phyloP scores from a whole-genome alignment of 2,329 filamentous ascomycete species.

The Beauveria asiatica region DNA sequence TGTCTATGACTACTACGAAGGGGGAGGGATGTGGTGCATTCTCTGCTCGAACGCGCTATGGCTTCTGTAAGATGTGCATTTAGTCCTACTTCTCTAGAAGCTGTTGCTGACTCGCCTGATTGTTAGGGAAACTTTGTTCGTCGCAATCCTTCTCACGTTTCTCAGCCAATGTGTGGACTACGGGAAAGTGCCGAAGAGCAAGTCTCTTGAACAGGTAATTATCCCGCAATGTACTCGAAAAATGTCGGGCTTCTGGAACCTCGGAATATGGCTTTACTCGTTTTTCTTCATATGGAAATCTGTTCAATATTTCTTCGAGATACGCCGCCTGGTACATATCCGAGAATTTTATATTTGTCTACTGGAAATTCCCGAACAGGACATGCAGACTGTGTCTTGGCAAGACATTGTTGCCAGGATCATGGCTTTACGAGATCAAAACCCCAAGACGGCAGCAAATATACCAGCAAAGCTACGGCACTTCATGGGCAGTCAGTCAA shows the following conservation, averaged over 20 bases:
- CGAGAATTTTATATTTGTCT: constrained; percentile 80
- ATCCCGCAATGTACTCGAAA: constrained; percentile 66
- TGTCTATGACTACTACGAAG: constrained; percentile 80
- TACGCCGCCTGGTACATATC: constrained; percentile 65
- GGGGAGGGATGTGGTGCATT: constrained; percentile 80
- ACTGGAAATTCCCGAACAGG: constrained; percentile 69
- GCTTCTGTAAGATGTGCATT: constrained; percentile 49
- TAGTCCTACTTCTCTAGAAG: neutral
- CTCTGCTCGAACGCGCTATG: constrained; percentile 62
- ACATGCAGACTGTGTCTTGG: constrained; percentile 94
- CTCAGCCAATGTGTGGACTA: constrained; percentile 83
- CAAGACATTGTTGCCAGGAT: constrained; percentile 80
- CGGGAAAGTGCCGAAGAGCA: constrained; percentile 58
- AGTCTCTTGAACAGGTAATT: constrained; percentile 42
- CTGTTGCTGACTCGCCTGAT: neutral
- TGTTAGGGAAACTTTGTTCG: constrained; percentile 66
- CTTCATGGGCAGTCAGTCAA: constrained; percentile 75
- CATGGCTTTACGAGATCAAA: constrained; percentile 76
- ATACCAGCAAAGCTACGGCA: constrained; percentile 42
- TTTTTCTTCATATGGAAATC: constrained; percentile 80
- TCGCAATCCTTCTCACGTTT: constrained; percentile 75
- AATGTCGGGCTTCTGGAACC: constrained; percentile 69
- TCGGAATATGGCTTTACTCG: constrained; percentile 74
- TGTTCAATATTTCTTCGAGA: constrained; percentile 64
- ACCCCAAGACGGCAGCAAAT: constrained; percentile 65